Percentiles rank a stretch among this genome's conserved stretches.
Evolutionary conservation across 805 yeast genomes (phyloP).

Genomic region (Candida succiphila): DNA sequence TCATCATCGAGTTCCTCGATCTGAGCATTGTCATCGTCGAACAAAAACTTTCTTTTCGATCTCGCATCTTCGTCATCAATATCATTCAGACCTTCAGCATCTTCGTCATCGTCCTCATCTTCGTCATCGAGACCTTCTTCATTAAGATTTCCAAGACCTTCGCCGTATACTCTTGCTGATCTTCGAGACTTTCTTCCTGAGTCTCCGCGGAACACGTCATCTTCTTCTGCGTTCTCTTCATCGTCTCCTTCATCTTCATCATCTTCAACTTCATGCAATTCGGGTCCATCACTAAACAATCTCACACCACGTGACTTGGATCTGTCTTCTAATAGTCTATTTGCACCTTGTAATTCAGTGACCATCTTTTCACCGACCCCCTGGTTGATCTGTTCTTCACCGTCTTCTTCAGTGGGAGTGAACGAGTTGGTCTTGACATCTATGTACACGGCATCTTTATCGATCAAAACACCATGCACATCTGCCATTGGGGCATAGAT

Average conservation of each 20-base stretch:
- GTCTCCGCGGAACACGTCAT: slow-evolving; percentile 23
- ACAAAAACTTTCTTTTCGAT: slow-evolving; percentile 34
- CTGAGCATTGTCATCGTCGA: slow-evolving; percentile 7
- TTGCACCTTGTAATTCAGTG: slow-evolving; percentile 67
- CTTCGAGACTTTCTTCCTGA: slow-evolving; percentile 62
- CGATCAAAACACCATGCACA: slow-evolving; percentile 97
- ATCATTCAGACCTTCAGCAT: slow-evolving; percentile 26
- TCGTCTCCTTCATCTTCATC: slow-evolving; percentile 29
- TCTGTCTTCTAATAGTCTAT: slow-evolving; percentile 36
- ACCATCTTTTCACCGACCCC: slow-evolving; percentile 87
- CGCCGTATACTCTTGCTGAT: slow-evolving; percentile 48
- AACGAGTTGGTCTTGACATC: slow-evolving; percentile 46
- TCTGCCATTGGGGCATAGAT: slow-evolving; percentile 99
- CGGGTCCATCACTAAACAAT: slow-evolving; percentile 46
- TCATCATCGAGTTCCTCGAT: slow-evolving; percentile 38
- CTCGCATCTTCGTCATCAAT: slow-evolving; percentile 28
- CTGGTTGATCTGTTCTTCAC: slow-evolving; percentile 22
- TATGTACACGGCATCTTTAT: slow-evolving; percentile 94
- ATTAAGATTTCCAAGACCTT: slow-evolving; percentile 33
- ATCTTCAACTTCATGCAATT: slow-evolving; percentile 26
- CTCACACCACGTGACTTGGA: slow-evolving; percentile 60
- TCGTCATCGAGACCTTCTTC: slow-evolving; percentile 38
- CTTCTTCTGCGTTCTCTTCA: slow-evolving; percentile 24
- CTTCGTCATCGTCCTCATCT: slow-evolving; percentile 31
- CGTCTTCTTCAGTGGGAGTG: slow-evolving; percentile 6